Evolutionary conservation across 768 basidiomycete species (phyloP), one percentile per base, ranked within the genome.

Genomic region (Agaricus subrufescens): DNA sequence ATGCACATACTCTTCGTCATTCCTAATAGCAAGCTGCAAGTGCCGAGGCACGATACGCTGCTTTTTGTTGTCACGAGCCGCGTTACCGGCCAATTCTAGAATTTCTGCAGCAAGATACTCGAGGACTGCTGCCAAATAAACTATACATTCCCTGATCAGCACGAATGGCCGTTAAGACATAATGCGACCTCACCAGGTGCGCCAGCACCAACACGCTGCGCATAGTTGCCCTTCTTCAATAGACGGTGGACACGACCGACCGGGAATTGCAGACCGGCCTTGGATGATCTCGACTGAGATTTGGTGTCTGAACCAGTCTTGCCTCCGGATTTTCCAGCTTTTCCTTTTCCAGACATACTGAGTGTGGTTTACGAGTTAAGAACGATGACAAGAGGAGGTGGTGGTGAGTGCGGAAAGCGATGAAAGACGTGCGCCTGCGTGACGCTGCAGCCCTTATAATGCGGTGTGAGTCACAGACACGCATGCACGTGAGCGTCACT

Each of bases 11-110:
- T 89, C 91, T 69, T 94, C 91, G 58, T 92, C 91, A 70, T 94
- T 92, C 62, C 93, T 83, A 72, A 95, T 92, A 61, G 94, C 93
- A 53, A 95, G 84, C 67, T 95, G 94, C 48, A 95, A 72, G 73
- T 95, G 94, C 65, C 94, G 86, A 53, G 93, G 94, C 25, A 94
- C 90, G 64, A 95, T 94, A 87, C 94, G 92, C 63, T 90, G 87
- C 78, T 94, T 90, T 81, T 91, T 87, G 78, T 87, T 87, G 71
- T 85, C 86, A 58, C 86, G 82, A 29, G 86, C 90, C 14, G 90
- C 89, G 63, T 90, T 89, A 40, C 93, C 93, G 59, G 93, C 93
- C 38, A 95, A 80, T 71, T 95, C 93, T 61, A 95, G 86, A 70
- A 95, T 94, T 72, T 95, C 93, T 46, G 93, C 93, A 58, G 91